phyloP scores from a whole-genome alignment of 1,284 basidiomycete species.

The Gastroboletus turbinatus region DNA sequence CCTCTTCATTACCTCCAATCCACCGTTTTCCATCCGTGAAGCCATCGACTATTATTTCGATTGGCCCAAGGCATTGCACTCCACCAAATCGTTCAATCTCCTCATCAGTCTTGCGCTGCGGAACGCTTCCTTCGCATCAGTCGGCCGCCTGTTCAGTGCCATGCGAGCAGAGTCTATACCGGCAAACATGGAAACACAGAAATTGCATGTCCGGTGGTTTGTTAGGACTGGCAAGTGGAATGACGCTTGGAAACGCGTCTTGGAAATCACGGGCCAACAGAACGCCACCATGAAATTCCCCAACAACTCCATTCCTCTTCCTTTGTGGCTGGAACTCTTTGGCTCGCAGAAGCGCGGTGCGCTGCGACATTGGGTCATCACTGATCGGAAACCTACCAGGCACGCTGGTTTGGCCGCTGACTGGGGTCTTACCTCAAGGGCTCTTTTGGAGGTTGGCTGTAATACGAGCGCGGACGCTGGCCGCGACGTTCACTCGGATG shows the following conservation, averaged over 20 bases:
- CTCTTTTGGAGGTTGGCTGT: neutral
- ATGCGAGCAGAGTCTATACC: conserved; percentile 42
- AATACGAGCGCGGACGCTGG: neutral
- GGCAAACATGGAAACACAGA: conserved; percentile 45
- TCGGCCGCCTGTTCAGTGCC: conserved; percentile 39
- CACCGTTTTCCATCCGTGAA: conserved; percentile 34
- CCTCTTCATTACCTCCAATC: conserved; percentile 36
- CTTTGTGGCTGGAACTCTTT: conserved; percentile 57
- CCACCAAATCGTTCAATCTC: conserved; percentile 53
- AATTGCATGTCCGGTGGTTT: conserved; percentile 49
- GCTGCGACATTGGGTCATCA: conserved; percentile 24
- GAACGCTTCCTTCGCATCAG: conserved; percentile 42
- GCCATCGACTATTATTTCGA: conserved; percentile 52
- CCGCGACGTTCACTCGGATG: neutral
- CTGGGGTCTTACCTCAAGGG: neutral
- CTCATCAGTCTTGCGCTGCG: conserved; percentile 49
- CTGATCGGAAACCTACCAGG: neutral
- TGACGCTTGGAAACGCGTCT: conserved; percentile 44
- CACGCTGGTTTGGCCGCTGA: neutral
- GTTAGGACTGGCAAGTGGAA: conserved; percentile 49
- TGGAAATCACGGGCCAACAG: conserved; percentile 13
- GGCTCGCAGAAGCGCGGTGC: conserved; percentile 37
- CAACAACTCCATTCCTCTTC: conserved; percentile 36
- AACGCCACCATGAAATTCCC: neutral
- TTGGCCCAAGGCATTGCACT: conserved; percentile 40